Conservation (phyloP, 139 green algal species). For the Chlorella vulgaris region DNA sequence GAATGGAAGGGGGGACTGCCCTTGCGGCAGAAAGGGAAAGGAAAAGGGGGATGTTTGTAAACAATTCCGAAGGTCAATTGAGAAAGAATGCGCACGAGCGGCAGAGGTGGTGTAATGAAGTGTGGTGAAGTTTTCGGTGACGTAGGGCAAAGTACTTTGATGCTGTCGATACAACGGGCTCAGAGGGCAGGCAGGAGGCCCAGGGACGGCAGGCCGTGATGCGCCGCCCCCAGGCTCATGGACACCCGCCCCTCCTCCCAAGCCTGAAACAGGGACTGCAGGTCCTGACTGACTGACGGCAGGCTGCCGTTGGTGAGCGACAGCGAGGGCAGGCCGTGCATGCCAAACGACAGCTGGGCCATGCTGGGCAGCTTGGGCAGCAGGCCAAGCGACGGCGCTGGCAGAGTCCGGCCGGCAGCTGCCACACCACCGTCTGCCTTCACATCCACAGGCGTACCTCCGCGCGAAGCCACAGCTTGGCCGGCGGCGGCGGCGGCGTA, state of each 20-base stretch:
- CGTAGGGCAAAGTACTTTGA: neutral
- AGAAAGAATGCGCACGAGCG: too few species aligned
- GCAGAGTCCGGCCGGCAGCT: too few species aligned
- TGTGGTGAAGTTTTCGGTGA: neutral
- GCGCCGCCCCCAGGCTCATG: neutral
- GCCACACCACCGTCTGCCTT: neutral
- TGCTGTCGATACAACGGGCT: too few species aligned
- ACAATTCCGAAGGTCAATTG: too few species aligned
- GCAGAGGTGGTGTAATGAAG: neutral
- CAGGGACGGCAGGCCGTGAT: neutral
- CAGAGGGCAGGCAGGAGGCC: neutral
- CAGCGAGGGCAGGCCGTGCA: neutral
- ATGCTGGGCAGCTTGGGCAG: neutral
- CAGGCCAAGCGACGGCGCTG: too few species aligned
- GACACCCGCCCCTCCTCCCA: neutral
- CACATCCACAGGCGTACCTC: neutral
- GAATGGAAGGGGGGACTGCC: neutral
- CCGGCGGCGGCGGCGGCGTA: neutral
- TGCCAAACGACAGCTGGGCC: neutral
- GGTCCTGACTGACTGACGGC: neutral
- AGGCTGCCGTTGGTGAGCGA: neutral
- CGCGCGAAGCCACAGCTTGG: too few species aligned
- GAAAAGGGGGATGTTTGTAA: too few species aligned
- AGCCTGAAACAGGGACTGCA: neutral
- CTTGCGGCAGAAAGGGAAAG: too few species aligned